These are phyloP conservation scores for Cenchrus americanus DNA, from an alignment of 176 grass and related monocot species.

Conservation along the genomic window DNA sequence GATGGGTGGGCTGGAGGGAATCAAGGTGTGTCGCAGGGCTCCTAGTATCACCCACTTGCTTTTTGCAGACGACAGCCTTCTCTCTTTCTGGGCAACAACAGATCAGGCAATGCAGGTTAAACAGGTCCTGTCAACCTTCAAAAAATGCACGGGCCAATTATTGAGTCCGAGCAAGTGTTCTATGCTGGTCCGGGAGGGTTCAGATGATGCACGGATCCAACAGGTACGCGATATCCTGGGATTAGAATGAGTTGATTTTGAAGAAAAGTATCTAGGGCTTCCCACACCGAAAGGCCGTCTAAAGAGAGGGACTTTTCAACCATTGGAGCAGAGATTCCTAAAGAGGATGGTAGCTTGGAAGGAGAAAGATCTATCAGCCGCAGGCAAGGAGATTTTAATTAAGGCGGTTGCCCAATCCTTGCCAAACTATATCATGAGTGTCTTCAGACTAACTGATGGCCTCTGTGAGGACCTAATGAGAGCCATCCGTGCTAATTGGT, in stretches of 20 bases:
- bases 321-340: background rate
- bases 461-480: background rate
- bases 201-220: fast-evolving
- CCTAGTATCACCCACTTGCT: no score
- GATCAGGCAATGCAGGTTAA: no score
- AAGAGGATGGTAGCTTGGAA: background rate
- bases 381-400: background rate
- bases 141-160: background rate
- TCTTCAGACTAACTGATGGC: background rate
- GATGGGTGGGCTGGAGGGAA: no score
- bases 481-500: background rate
- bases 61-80: no score
- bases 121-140: no score
- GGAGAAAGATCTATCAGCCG: background rate
- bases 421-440: background rate
- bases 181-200: background rate
- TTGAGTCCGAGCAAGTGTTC: background rate
- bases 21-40: no score
- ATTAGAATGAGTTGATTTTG: no score
- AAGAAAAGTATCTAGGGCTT: no score
- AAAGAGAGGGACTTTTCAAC: background rate
- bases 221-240: no score
- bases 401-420: background rate
- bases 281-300: background rate
- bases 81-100: no score